These are phyloP conservation scores for Sambucus nigra DNA, from an alignment of 129 eudicot species.

Conservation along the genomic window DNA sequence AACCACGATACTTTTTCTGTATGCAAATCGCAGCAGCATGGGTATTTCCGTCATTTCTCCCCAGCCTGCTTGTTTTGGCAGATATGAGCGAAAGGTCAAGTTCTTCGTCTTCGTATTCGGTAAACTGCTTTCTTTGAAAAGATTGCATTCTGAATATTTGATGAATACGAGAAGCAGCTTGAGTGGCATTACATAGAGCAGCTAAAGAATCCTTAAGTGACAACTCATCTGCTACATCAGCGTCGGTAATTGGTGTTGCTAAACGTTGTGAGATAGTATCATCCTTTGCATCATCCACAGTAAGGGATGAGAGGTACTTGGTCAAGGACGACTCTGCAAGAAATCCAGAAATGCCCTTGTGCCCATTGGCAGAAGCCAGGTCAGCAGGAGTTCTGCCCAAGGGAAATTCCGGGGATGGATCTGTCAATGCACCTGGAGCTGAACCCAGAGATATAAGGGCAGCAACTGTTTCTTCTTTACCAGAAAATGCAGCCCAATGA, in stretches of 20 bases:
- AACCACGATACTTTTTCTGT: conserved; percentile 44
- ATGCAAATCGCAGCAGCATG: conserved; percentile 33
- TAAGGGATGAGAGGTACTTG: conserved; percentile 24
- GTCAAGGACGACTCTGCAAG: conserved; percentile 40
- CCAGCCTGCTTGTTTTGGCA: conserved; percentile 22
- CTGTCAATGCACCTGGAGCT: conserved; percentile 32
- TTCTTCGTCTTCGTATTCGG: conserved; percentile 18
- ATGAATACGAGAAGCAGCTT: conserved; percentile 52
- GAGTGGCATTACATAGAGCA: conserved; percentile 44
- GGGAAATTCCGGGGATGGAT: conserved; percentile 35
- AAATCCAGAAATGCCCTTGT: conserved; percentile 45
- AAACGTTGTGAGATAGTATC: conserved; percentile 13
- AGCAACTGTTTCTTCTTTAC: no score
- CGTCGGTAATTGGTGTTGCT: conserved; percentile 22
- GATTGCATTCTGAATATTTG: conserved; percentile 34
- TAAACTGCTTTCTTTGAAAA: conserved; percentile 32
- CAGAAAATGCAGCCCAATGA: no score
- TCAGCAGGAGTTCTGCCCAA: no score
- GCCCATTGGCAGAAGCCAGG: conserved; percentile 38
- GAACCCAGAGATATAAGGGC: conserved; percentile 39
- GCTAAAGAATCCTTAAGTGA: conserved; percentile 42
- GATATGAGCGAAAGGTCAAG: conserved; percentile 27
- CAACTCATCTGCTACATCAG: conserved; percentile 22
- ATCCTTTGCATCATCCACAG: conserved; percentile 18
- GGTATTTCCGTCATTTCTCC: conserved; percentile 16